A percentile compares a stretch with the other conserved stretches of the same genome.
Conservation (phyloP, 192 early-diverging fungal genomes). For the Podila verticillata region DNA sequence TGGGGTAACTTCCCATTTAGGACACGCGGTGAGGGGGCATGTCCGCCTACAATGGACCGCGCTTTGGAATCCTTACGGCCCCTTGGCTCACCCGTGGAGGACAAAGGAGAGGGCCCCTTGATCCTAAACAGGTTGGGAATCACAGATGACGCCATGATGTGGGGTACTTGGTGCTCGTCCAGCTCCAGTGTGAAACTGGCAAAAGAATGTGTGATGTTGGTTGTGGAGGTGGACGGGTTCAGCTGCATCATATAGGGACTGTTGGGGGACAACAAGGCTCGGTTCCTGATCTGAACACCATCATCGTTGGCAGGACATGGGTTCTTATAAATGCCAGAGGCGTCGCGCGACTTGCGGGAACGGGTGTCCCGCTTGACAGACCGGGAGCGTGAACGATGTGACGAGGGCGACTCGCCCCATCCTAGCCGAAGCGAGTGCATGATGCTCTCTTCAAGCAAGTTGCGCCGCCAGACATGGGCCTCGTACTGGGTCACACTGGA, state of each 20-base stretch:
- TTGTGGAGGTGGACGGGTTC: constrained; percentile 25
- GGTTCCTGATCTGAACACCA: background rate
- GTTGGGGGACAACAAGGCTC: background rate
- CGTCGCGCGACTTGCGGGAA: constrained; percentile 11
- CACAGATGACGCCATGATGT: constrained; percentile 30
- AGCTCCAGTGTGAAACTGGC: constrained; percentile 37
- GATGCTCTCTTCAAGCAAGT: constrained; percentile 20
- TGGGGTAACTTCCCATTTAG: constrained; percentile 3
- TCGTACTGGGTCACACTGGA: constrained; percentile 6
- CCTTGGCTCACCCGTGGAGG: background rate
- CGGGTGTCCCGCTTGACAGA: constrained; percentile 14
- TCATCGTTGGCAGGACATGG: background rate
- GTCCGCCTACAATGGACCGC: background rate
- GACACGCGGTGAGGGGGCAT: constrained; percentile 14
- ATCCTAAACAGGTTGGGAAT: constrained; percentile 29
- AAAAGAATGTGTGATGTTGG: constrained; percentile 42
- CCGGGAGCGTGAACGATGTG: constrained; percentile 13
- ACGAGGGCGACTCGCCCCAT: background rate
- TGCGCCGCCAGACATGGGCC: constrained; percentile 15
- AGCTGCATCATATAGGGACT: constrained; percentile 26
- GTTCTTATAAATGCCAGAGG: constrained; percentile 6
- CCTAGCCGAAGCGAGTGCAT: constrained; percentile 21
- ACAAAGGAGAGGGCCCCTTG: constrained; percentile 1
- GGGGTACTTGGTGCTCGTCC: constrained; percentile 26
- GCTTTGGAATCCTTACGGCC: constrained; percentile 10